Evolutionary conservation across 2,329 filamentous ascomycete species (phyloP).

Genomic region (Monilinia polystroma): DNA sequence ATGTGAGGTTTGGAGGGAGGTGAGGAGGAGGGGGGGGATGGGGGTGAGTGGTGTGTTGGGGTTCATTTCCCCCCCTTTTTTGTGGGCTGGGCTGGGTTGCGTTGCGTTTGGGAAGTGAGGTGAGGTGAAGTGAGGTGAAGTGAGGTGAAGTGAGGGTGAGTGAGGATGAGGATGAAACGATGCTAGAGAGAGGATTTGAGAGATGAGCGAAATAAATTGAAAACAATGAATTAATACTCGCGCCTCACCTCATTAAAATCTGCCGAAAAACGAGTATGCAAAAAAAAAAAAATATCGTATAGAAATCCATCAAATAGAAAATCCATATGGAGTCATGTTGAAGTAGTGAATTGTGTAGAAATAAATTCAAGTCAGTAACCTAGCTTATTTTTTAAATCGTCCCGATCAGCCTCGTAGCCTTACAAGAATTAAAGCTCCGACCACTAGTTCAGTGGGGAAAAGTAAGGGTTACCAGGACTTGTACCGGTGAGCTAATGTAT

Average conservation of each 20-base stretch:
- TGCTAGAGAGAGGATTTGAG: too few relatives aligned
- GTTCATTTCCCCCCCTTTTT: too few relatives aligned
- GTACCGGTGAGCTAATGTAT: background rate
- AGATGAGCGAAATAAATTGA: too few relatives aligned
- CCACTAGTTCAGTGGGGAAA: background rate
- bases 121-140: too few relatives aligned
- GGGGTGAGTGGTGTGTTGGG: too few relatives aligned
- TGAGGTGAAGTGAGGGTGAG: too few relatives aligned
- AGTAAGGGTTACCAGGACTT: background rate
- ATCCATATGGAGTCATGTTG: too few relatives aligned
- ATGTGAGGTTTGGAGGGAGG: background rate
- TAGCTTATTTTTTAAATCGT: background rate
- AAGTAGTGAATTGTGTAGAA: too few relatives aligned
- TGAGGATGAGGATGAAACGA: background rate
- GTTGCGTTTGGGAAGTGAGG: background rate
- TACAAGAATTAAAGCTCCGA: background rate
- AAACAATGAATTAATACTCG: too few relatives aligned
- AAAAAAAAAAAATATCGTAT: background rate
- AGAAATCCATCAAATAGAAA: background rate
- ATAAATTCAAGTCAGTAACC: background rate
- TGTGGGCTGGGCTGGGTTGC: too few relatives aligned
- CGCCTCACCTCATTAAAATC: background rate
- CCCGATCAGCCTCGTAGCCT: conserved; percentile 5
- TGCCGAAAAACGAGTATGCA: fast-evolving
- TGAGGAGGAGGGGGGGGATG: conserved; percentile 1